Base-by-base conservation (phyloP, 2,329 filamentous ascomycete genomes). In the Seiridium cupressi region DNA sequence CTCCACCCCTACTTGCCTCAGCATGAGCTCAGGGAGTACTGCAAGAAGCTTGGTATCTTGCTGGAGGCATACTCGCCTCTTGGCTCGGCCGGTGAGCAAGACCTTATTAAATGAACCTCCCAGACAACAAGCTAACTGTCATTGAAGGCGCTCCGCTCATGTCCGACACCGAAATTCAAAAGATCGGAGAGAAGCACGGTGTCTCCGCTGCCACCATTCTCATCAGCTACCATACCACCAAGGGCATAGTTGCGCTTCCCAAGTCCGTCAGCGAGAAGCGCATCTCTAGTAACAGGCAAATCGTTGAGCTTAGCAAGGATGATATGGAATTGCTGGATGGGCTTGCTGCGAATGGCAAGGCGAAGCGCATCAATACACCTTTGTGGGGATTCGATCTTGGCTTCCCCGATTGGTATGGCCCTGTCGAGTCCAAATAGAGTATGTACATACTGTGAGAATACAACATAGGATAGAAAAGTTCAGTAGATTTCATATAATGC, bases 231-330 rank as follows among this genome's bases (percentile, higher is more conserved):
- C 75, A 79, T 44, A 72, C 83, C 35, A 77, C 75, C 35, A 79
- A 82, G 67, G 82, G 82, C 1, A 82, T 79, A 0, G 76, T 81
- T 6, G 82, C 83, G 7, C 69, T 86, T 46, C 81, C 83, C 13
- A 85, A 85, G 72, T 81, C 78, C 53, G 81, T 84, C 3, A 85
- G 81, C 0, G 76, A 79, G 1, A 74, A 75, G 13, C 74, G 83
- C 42, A 84, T 86, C 57, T 73, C 75, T 55, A 73, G 74, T 49
- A 84, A 84, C 58, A 75, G 62, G 18, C 46, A 65, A 32, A 55
- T 64, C 2, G 55, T 66, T n/a, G 5, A 54, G 51, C 51, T 54
- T 2, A 36, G 36, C 51, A 54, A 54, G 5, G 34, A 54, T 2
- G 51, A 54, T 11, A 7, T 54, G 51, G 51, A 26, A 2, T 8